phyloP scores from a whole-genome alignment of 805 yeast species.

The Wickerhamiella musiphila region DNA sequence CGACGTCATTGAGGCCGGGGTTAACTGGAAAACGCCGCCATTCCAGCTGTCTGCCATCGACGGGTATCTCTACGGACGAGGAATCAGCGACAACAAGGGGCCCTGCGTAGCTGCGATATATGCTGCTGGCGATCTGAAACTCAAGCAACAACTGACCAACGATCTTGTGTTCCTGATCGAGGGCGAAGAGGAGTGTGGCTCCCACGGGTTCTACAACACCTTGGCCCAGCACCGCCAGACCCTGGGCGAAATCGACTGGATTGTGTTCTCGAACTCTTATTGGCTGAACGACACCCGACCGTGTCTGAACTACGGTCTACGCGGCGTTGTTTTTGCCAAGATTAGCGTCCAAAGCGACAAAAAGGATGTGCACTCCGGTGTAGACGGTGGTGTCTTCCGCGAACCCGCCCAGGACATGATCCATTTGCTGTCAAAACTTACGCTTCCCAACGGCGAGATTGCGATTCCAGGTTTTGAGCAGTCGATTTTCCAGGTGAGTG shows the following conservation, averaged over 20 bases:
- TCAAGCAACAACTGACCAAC: constrained; percentile 33
- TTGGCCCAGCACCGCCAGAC: constrained; percentile 29
- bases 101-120: constrained; percentile 76
- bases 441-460: constrained; percentile 34
- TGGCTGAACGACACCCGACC: constrained; percentile 87
- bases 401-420: constrained; percentile 85
- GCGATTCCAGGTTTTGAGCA: constrained; percentile 55
- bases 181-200: constrained; percentile 93
- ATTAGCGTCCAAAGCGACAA: constrained; percentile 51
- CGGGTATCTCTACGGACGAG: constrained; percentile 81
- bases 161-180: constrained; percentile 77
- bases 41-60: constrained; percentile 56
- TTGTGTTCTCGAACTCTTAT: constrained; percentile 73
- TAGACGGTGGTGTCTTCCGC: constrained; percentile 78
- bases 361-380: constrained; percentile 91
- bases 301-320: constrained; percentile 80
- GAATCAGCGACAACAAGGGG: constrained; percentile 90
- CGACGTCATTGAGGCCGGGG: constrained; percentile 73
- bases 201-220: constrained; percentile 62
- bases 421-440: constrained; percentile 47
- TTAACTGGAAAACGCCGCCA: constrained; percentile 65
- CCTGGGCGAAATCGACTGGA: constrained; percentile 75
- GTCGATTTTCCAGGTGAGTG: constrained; percentile 39
- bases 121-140: constrained; percentile 60
- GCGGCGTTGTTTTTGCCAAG: constrained; percentile 79